phyloP scores from a whole-genome alignment of 2,329 filamentous ascomycete species.

The Metarhizium brunneum region DNA sequence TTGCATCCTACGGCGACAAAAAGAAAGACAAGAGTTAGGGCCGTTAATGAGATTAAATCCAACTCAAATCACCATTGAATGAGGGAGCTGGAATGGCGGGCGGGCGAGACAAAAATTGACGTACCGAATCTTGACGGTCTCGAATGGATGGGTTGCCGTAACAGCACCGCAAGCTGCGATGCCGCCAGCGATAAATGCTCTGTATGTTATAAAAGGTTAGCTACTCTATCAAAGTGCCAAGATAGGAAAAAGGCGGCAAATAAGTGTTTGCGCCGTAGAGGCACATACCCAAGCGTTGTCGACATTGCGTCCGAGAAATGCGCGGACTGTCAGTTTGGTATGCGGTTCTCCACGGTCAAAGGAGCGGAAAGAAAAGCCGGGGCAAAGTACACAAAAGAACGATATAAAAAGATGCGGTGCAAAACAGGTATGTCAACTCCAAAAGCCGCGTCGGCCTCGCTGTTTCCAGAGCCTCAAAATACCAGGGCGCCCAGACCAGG shows the following conservation, averaged over 20 bases:
- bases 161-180: constrained; percentile 96
- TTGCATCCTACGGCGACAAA: constrained; percentile 58
- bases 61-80: not conserved
- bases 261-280: too few relatives aligned
- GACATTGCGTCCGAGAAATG: constrained; percentile 11
- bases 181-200: constrained; percentile 90
- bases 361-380: not conserved
- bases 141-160: constrained; percentile 94
- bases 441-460: not conserved
- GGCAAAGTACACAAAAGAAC: not conserved
- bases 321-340: not conserved
- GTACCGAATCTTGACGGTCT: constrained; percentile 96
- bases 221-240: not conserved
- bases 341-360: not conserved
- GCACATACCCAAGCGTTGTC: constrained; percentile 31
- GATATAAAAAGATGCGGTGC: not conserved
- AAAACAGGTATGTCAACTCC: too few relatives aligned
- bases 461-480: not conserved
- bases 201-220: constrained; percentile 15
- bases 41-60: not conserved
- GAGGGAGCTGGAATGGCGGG: not conserved
- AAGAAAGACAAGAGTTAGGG: not conserved
- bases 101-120: constrained; percentile 15
- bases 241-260: not conserved
- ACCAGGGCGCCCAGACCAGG: not conserved